A percentile compares a stretch with the other conserved stretches of the same genome.
Conservation (phyloP, 2,329 filamentous ascomycete genomes). For the Fusarium hainanense region DNA sequence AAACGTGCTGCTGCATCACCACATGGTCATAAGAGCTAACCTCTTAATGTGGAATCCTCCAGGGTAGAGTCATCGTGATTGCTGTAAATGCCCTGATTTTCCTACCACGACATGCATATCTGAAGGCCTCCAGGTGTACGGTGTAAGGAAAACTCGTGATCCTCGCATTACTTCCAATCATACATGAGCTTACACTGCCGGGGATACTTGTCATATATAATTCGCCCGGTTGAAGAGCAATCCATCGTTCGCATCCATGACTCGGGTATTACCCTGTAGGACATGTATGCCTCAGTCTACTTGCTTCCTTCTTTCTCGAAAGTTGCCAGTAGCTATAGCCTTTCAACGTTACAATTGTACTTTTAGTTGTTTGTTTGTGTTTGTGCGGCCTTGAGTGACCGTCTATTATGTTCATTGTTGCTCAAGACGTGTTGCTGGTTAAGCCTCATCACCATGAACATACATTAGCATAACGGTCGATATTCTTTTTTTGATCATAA, state of each 20-base stretch:
- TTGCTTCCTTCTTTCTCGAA: not conserved
- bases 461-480: not conserved
- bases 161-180: slow-evolving; percentile 2
- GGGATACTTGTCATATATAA: not conserved
- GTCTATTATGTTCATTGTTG: not conserved
- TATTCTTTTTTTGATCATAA: not conserved
- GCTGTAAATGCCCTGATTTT: slow-evolving; percentile 5
- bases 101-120: not conserved
- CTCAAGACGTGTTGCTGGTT: not conserved
- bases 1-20: slow-evolving; percentile 5
- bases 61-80: not conserved
- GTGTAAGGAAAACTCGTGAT: slow-evolving; percentile 9
- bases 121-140: not conserved
- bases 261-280: not conserved
- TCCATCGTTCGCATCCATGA: not conserved
- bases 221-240: not conserved
- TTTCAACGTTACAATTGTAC: not conserved
- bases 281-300: not conserved
- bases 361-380: not conserved
- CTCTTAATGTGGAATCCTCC: not conserved
- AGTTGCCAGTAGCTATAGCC: not conserved
- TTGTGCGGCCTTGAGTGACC: not conserved
- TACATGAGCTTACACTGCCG: not conserved
- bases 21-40: not conserved
- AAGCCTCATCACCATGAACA: accelerated